Evolutionary conservation across 73 alveolate species (phyloP).

Genomic region (Paramecium biaurelia): DNA sequence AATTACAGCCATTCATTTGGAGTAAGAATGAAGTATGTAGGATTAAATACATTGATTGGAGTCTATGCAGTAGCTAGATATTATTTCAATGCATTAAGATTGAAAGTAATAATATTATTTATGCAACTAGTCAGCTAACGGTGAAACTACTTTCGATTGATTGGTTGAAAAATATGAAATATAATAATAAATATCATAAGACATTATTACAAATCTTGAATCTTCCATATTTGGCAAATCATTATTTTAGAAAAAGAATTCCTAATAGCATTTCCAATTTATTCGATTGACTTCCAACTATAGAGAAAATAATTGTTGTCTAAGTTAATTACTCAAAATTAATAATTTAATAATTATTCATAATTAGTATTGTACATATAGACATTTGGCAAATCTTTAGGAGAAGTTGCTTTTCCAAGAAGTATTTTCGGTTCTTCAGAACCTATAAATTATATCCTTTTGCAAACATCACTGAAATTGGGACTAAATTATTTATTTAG

Average conservation of each 20-base stretch:
- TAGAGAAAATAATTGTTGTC: neutral
- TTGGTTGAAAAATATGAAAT: neutral
- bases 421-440: neutral
- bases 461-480: slow-evolving; percentile 12
- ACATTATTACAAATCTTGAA: neutral
- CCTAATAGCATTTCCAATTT: neutral
- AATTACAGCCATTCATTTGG: slow-evolving; percentile 64
- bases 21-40: slow-evolving; percentile 61
- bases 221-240: neutral
- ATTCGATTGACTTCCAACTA: neutral
- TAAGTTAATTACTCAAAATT: neutral
- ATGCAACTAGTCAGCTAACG: slow-evolving; percentile 8
- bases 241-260: neutral
- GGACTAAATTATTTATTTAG: slow-evolving; percentile 1
- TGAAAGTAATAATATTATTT: slow-evolving; percentile 3
- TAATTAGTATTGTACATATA: neutral
- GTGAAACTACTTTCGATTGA: slow-evolving; percentile 26
- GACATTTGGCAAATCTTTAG: neutral
- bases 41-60: slow-evolving; percentile 56
- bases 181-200: neutral
- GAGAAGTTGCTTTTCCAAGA: neutral
- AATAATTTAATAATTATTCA: neutral
- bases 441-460: neutral
- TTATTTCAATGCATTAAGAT: slow-evolving; percentile 57
- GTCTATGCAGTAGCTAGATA: slow-evolving; percentile 46